A percentile compares a stretch with the other conserved stretches of the same genome.
These are phyloP conservation scores for Pseudonectria foliicola DNA, from an alignment of 2,329 filamentous ascomycete species.

Conservation along the genomic window DNA sequence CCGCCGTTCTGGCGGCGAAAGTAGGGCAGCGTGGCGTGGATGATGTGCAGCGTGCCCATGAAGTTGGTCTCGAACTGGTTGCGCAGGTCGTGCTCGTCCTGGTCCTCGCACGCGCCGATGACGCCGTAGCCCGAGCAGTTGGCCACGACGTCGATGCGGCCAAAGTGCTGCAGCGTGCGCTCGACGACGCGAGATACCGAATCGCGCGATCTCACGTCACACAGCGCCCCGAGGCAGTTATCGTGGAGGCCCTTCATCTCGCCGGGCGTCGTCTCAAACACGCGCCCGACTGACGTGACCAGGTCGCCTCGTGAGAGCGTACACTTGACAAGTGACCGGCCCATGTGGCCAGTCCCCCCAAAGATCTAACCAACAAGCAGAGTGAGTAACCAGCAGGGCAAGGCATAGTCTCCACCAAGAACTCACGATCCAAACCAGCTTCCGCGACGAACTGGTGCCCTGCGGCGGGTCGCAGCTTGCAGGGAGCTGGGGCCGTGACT, in stretches of 20 bases:
- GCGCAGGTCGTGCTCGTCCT: slow-evolving; percentile 88
- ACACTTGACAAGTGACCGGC: slow-evolving; percentile 77
- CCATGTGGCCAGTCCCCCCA: slow-evolving; percentile 95
- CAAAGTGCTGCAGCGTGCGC: slow-evolving; percentile 65
- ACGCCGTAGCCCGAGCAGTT: slow-evolving; percentile 96
- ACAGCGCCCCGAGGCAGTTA: slow-evolving; percentile 74
- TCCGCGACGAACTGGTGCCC: slow-evolving; percentile 60
- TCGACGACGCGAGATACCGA: slow-evolving; percentile 69
- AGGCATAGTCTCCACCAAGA: slow-evolving; percentile 1
- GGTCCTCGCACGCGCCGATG: slow-evolving; percentile 92
- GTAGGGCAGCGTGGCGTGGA: slow-evolving; percentile 80
- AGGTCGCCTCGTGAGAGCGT: slow-evolving; percentile 74
- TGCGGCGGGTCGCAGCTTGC: slow-evolving; percentile 80
- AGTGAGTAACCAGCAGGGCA: slow-evolving; percentile 3
- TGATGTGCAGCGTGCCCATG: slow-evolving; percentile 89
- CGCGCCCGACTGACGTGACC: slow-evolving; percentile 79
- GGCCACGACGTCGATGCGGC: slow-evolving; percentile 78
- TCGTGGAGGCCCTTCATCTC: slow-evolving; percentile 65
- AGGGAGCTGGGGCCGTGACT: slow-evolving; percentile 54
- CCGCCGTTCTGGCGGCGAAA: slow-evolving; percentile 71
- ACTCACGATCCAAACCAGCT: slow-evolving; percentile 77
- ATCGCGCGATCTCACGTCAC: slow-evolving; percentile 77
- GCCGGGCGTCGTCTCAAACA: slow-evolving; percentile 65
- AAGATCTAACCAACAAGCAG: slow-evolving; percentile 59
- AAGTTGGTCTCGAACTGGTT: slow-evolving; percentile 98